A percentile compares a stretch with the other conserved stretches of the same genome.
Conservation (phyloP, 352 stramenopile species). For the Pythium utonaiense region DNA sequence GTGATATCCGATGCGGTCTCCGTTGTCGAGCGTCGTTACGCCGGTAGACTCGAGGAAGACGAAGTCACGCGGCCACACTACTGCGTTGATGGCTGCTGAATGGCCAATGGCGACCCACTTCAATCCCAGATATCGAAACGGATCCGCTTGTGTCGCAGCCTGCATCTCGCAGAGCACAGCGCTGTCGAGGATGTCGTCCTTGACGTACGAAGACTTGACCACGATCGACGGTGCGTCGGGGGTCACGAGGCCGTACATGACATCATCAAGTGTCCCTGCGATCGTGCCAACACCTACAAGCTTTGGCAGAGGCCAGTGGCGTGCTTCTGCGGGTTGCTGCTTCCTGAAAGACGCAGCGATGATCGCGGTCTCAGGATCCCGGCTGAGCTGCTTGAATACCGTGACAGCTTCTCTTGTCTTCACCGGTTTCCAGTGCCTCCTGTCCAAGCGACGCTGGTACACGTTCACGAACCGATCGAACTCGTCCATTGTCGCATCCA, state of each 20-base stretch:
- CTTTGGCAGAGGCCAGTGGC: constrained; percentile 9
- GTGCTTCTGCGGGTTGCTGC: not conserved
- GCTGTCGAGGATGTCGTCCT: constrained; percentile 46
- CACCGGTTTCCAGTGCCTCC: constrained; percentile 33
- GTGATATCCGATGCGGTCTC: constrained; percentile 36
- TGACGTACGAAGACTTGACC: constrained; percentile 45
- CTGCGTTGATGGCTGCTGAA: constrained; percentile 5
- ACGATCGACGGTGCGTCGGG: constrained; percentile 45
- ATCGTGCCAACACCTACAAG: constrained; percentile 22
- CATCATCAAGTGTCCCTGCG: constrained; percentile 20
- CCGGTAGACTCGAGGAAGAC: constrained; percentile 49
- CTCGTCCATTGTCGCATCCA: constrained; percentile 35
- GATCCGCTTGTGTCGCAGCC: constrained; percentile 26
- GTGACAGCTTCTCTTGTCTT: constrained; percentile 30
- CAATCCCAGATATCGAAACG: constrained; percentile 22
- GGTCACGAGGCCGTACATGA: constrained; percentile 38
- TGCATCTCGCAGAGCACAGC: constrained; percentile 43
- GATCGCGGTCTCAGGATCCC: constrained; percentile 6
- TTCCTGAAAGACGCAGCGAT: not conserved
- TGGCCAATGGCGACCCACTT: constrained; percentile 28
- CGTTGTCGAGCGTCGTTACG: constrained; percentile 22
- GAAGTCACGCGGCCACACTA: constrained; percentile 37
- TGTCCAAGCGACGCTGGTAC: constrained; percentile 32
- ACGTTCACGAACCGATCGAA: constrained; percentile 22
- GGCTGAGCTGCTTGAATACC: constrained; percentile 29